Evolutionary conservation across 139 green algal species (phyloP).

Genomic region (Chlorella sp.): DNA sequence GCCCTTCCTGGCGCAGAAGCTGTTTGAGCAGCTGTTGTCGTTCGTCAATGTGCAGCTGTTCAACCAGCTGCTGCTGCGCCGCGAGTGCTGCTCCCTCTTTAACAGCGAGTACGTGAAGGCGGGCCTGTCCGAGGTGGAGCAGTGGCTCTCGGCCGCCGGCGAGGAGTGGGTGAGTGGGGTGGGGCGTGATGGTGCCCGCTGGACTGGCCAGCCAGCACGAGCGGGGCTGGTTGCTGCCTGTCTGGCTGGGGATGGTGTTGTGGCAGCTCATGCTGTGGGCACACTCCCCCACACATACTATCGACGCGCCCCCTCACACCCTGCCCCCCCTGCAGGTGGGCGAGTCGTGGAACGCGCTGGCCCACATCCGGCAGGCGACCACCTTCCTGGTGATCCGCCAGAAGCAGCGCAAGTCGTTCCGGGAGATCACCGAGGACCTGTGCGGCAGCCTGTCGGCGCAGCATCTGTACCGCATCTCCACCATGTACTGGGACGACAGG

Average conservation of each 20-base stretch:
- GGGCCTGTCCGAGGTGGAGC: conserved; percentile 93
- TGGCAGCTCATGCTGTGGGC: too few species aligned
- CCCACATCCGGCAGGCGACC: conserved; percentile 83
- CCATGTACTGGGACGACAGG: conserved; percentile 98
- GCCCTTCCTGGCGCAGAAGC: conserved; percentile 82
- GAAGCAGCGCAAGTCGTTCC: conserved; percentile 96
- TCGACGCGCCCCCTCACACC: not conserved
- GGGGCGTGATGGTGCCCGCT: too few species aligned
- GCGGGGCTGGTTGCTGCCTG: too few species aligned
- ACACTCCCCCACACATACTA: too few species aligned
- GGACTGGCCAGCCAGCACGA: too few species aligned
- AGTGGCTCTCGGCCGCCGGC: conserved; percentile 87
- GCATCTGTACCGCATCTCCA: conserved; percentile 99
- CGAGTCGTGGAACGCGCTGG: conserved; percentile 93
- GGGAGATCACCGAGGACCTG: conserved; percentile 97
- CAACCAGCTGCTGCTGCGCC: conserved; percentile 98
- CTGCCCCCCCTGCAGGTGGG: conserved; percentile 44
- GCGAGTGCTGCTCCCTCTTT: conserved; percentile 99
- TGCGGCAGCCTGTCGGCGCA: conserved; percentile 94
- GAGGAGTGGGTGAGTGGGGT: conserved; percentile 59
- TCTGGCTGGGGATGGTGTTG: too few species aligned
- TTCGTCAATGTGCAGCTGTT: conserved; percentile 99
- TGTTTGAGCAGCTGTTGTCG: conserved; percentile 86
- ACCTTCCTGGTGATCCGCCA: conserved; percentile 87
- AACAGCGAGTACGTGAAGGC: conserved; percentile 99